These are phyloP conservation scores for Knoxdaviesia capensis DNA, from an alignment of 2,329 filamentous ascomycete genomes.

Conservation along the genomic window DNA sequence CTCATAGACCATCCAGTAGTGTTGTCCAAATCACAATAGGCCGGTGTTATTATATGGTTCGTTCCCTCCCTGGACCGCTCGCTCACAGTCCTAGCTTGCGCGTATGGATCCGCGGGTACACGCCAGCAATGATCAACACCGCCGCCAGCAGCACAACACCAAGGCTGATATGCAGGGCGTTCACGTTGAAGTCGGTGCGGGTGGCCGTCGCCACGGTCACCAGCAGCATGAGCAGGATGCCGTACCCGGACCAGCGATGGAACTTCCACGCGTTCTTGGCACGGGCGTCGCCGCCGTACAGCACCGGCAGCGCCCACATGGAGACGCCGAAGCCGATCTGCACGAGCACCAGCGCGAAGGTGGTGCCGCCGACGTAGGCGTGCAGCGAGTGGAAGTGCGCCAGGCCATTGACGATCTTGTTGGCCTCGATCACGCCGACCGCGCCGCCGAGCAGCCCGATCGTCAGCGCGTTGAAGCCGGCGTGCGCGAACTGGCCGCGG, in stretches of 20 bases:
- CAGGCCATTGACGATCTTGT: slow-evolving; percentile 52
- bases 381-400: slow-evolving; percentile 65
- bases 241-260: slow-evolving; percentile 62
- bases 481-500: slow-evolving; percentile 40
- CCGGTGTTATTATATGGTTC: no score
- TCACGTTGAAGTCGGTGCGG: slow-evolving; percentile 53
- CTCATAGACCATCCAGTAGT: no score
- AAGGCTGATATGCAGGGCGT: slow-evolving; percentile 48
- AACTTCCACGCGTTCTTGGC: slow-evolving; percentile 83
- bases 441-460: slow-evolving; percentile 42
- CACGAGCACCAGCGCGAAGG: slow-evolving; percentile 46
- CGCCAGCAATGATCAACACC: slow-evolving; percentile 46
- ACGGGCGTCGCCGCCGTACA: slow-evolving; percentile 62
- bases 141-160: slow-evolving; percentile 55
- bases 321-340: slow-evolving; percentile 68
- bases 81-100: slow-evolving; percentile 46
- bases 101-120: slow-evolving; percentile 62
- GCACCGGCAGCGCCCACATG: slow-evolving; percentile 52
- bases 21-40: no score
- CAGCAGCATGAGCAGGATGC: slow-evolving; percentile 48
- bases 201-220: slow-evolving; percentile 58
- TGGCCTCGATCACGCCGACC: slow-evolving; percentile 56
- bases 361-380: slow-evolving; percentile 61
- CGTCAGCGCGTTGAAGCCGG: slow-evolving; percentile 45
- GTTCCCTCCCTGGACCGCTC: no score